Base-by-base conservation (phyloP, 2,329 filamentous ascomycete genomes). In the Dothidotthia symphoricarpi region DNA sequence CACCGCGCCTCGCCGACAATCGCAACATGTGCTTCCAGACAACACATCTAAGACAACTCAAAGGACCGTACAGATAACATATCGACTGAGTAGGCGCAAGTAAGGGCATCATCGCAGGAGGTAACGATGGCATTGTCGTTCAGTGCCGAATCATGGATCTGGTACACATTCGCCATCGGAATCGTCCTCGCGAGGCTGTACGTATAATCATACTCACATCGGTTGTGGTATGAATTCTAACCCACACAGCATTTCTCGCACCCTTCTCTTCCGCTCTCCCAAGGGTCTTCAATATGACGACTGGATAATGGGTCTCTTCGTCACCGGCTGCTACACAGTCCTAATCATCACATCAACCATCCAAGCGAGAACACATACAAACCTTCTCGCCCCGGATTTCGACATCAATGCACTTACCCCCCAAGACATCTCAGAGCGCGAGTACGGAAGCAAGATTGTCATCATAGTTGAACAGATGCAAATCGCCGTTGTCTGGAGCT, bases 261-360 rank as follows among this genome's bases (percentile, higher is more conserved):
- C 59, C 14, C 62, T 74, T 24, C 61, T 69, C 8, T 66, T 80
- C 34, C 69, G 74, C 12, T 70, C 72, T 26, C 61, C 71, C 49
- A 67, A 61, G 28, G 66, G 66, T 6, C 70, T 79, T n/a, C 74
- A 77, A 49, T 51, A 72, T 16, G 79, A 82, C 49, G 79, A 82
- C 53, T 80, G 73, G 51, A 63, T 78, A 16, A 81, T 81, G 76
- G 59, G 54, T 10, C 28, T 75, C 7, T 65, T 78, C 37, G 71
- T 74, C 6, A 63, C 75, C 44, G 65, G 63, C 10, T 64, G 64
- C 31, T 75, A 80, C 41, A 76, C 74, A 22, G 66, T 67, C 4
- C 66, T 78, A 14, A 68, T 82, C 22, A 68, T 70, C 10, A 64
- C 67, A n/a, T 66, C 72, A 45, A 74, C 73, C 47, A 64, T 66